Evolutionary conservation across 805 yeast genomes (phyloP).

Genomic region (Danielia oregonensis): DNA sequence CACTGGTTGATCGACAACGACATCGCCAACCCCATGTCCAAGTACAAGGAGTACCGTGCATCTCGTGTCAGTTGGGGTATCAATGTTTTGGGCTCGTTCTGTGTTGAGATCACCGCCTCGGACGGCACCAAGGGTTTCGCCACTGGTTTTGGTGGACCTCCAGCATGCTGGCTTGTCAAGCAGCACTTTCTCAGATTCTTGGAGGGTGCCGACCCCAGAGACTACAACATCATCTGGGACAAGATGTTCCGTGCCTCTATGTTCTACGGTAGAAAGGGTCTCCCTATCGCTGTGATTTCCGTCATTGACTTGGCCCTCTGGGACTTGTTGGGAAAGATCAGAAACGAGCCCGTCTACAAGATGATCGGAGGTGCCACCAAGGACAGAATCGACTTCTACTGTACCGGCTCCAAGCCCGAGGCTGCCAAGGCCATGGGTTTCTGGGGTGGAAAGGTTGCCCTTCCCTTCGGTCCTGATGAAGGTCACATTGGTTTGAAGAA

Average conservation of each 20-base stretch:
- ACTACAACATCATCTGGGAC: slow-evolving; percentile 44
- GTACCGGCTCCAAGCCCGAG: slow-evolving; percentile 46
- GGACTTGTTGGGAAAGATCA: slow-evolving; percentile 48
- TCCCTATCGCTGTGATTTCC: slow-evolving; percentile 44
- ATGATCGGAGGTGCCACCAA: slow-evolving; percentile 50
- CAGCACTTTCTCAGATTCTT: slow-evolving; percentile 45
- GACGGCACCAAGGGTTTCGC: slow-evolving; percentile 50
- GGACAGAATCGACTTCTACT: slow-evolving; percentile 44
- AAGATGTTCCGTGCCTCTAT: slow-evolving; percentile 46
- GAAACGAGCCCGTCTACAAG: slow-evolving; percentile 50
- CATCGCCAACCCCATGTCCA: slow-evolving; percentile 49
- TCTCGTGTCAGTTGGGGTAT: slow-evolving; percentile 49
- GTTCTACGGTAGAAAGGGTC: slow-evolving; percentile 50
- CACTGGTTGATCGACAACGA: slow-evolving; percentile 48
- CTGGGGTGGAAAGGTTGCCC: slow-evolving; percentile 52
- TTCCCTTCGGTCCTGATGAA: slow-evolving; percentile 50
- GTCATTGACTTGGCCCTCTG: slow-evolving; percentile 49
- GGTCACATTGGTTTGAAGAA: slow-evolving; percentile 45
- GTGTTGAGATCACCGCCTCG: slow-evolving; percentile 45
- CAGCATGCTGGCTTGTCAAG: slow-evolving; percentile 45
- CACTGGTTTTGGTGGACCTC: slow-evolving; percentile 52
- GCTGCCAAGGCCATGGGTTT: slow-evolving; percentile 49
- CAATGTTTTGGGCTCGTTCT: slow-evolving; percentile 48
- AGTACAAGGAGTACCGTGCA: slow-evolving; percentile 41
- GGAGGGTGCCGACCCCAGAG: slow-evolving; percentile 46